Conservation (phyloP, 345 rosid genomes). For the Camelina laxa region DNA sequence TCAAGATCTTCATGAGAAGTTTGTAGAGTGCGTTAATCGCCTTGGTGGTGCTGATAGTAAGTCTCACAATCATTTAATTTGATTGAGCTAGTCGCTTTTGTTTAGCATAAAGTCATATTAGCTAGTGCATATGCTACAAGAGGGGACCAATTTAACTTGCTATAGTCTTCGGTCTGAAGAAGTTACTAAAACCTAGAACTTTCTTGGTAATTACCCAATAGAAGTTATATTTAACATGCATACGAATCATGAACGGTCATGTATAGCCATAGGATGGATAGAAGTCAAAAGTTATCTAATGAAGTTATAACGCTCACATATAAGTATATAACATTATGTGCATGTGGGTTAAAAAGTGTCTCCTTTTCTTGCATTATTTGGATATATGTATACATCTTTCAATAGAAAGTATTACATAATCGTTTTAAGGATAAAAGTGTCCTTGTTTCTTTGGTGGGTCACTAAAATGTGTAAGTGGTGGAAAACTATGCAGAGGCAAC, state of each 20-base stretch:
- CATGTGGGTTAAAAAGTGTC: constrained; percentile 3
- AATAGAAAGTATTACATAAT: not conserved
- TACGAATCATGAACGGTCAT: constrained; percentile 26
- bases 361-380: constrained; percentile 20
- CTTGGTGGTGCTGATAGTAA: constrained; percentile 86
- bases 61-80: constrained; percentile 13
- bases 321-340: not conserved
- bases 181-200: not conserved
- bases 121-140: not conserved
- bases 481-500: constrained; percentile 66
- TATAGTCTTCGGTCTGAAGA: not conserved
- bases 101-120: constrained; percentile 26
- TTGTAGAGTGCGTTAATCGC: constrained; percentile 74
- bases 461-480: constrained; percentile 36
- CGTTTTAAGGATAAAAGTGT: constrained; percentile 6
- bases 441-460: constrained; percentile 9
- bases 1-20: constrained; percentile 87
- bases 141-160: constrained; percentile 3
- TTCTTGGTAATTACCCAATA: not conserved
- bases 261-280: not conserved
- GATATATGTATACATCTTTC: not conserved
- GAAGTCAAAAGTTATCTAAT: not conserved
- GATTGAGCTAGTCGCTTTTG: not conserved
- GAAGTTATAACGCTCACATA: constrained; percentile 5
- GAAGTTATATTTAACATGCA: not conserved